Percentiles rank a stretch among this genome's conserved stretches.
phyloP scores from a whole-genome alignment of 352 stramenopile species.

The Globisporangium sylvaticum region DNA sequence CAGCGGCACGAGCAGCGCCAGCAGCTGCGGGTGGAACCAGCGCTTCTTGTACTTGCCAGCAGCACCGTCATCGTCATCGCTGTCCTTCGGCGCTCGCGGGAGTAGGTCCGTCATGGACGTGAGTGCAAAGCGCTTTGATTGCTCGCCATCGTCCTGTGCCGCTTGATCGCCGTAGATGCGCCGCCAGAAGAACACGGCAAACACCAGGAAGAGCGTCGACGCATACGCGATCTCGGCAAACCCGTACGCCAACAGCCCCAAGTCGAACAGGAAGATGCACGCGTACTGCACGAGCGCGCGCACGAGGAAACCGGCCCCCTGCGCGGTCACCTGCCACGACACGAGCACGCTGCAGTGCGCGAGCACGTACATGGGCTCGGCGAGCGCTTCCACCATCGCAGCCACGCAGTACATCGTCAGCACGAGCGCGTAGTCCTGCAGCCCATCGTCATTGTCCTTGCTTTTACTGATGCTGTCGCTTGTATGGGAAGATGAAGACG shows the following conservation, averaged over 20 bases:
- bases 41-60: not conserved
- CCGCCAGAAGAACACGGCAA: constrained; percentile 47
- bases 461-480: not conserved
- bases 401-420: constrained; percentile 73
- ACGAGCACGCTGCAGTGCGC: constrained; percentile 75
- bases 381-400: constrained; percentile 73
- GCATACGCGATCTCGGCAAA: constrained; percentile 76
- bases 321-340: constrained; percentile 77
- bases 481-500: not conserved
- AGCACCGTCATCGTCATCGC: not conserved
- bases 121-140: constrained; percentile 33
- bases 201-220: constrained; percentile 52
- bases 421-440: constrained; percentile 48
- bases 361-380: constrained; percentile 82
- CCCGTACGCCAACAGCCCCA: constrained; percentile 71
- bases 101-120: constrained; percentile 51
- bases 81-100: constrained; percentile 14
- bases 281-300: constrained; percentile 66
- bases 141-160: not conserved
- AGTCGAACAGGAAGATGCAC: constrained; percentile 55
- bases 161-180: constrained; percentile 25
- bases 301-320: constrained; percentile 71
- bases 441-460: not conserved
- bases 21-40: constrained; percentile 56
- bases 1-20: constrained; percentile 66